Evolutionary conservation across 768 basidiomycete species (phyloP).

Genomic region (Termitomyces heimii): DNA sequence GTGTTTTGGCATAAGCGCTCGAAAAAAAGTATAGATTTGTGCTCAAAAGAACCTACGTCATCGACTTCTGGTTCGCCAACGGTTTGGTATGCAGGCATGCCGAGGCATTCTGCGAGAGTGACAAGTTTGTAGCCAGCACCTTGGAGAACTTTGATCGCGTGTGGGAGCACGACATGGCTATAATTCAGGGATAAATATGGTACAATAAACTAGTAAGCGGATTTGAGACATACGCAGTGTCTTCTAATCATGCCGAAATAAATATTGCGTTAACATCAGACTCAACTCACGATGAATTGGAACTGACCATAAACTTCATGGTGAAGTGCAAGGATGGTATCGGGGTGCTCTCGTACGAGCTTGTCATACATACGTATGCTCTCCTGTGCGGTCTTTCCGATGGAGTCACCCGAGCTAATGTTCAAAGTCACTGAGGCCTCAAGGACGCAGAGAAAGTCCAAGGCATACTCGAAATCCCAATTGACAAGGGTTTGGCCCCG

Average conservation of each 20-base stretch:
- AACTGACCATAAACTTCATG: slow-evolving; percentile 26
- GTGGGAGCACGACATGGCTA: slow-evolving; percentile 18
- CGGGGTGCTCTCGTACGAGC: slow-evolving; percentile 15
- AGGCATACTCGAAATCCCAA: slow-evolving; percentile 35
- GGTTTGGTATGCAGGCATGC: slow-evolving; percentile 24
- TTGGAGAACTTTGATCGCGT: slow-evolving; percentile 22
- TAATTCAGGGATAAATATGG: neutral
- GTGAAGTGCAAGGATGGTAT: slow-evolving; percentile 26
- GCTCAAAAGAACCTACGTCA: neutral
- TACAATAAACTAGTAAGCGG: no score
- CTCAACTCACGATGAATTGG: neutral
- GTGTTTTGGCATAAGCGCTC: neutral
- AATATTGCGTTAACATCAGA: neutral
- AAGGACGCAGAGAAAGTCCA: neutral
- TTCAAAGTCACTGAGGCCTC: neutral
- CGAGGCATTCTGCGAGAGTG: slow-evolving; percentile 34
- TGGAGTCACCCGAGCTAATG: slow-evolving; percentile 23
- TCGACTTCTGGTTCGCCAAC: neutral
- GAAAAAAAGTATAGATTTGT: no score
- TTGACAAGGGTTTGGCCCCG: slow-evolving; percentile 25
- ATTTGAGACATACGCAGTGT: neutral
- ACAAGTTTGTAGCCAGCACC: slow-evolving; percentile 31
- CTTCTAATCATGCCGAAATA: neutral
- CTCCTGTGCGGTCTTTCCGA: slow-evolving; percentile 17
- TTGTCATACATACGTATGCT: slow-evolving; percentile 19